Evolutionary conservation across 306 rosid genomes (phyloP).

Genomic region (Corylus avellana): DNA sequence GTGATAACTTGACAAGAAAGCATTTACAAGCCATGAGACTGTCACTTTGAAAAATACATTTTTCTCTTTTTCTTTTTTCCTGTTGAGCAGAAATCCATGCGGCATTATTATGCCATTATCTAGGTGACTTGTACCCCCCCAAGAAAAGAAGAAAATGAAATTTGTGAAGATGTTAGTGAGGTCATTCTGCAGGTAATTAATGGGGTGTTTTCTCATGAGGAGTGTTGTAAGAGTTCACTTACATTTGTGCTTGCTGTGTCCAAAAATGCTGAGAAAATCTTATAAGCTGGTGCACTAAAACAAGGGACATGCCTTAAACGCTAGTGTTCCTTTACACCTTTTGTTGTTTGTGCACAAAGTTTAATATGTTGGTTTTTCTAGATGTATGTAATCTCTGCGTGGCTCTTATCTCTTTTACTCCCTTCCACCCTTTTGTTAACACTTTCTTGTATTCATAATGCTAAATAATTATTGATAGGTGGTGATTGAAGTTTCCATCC

Average conservation of each 20-base stretch:
- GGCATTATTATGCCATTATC: no score
- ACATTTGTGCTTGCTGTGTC: not conserved
- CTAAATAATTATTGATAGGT: conserved; percentile 48
- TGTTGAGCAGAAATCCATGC: no score
- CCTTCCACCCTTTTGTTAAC: not conserved
- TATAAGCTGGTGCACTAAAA: not conserved
- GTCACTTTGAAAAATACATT: no score
- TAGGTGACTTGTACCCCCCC: no score
- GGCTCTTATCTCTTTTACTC: conserved; percentile 22
- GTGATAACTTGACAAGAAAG: no score
- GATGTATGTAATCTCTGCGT: conserved; percentile 11
- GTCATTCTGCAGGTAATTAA: not conserved
- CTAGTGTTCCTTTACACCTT: not conserved
- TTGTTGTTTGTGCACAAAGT: not conserved
- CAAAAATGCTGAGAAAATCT: not conserved
- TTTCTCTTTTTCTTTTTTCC: no score
- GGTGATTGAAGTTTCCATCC: conserved; percentile 74
- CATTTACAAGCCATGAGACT: no score
- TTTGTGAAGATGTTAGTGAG: not conserved
- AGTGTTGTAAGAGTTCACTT: not conserved
- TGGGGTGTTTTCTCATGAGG: not conserved
- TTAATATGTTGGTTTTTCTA: conserved; percentile 12
- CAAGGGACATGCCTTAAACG: not conserved
- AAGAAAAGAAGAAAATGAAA: no score
- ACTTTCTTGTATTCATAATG: conserved; percentile 12